Percentiles rank a stretch among this genome's conserved stretches.
Evolutionary conservation across 345 rosid species (phyloP).

Genomic region (Trapa bicornis): DNA sequence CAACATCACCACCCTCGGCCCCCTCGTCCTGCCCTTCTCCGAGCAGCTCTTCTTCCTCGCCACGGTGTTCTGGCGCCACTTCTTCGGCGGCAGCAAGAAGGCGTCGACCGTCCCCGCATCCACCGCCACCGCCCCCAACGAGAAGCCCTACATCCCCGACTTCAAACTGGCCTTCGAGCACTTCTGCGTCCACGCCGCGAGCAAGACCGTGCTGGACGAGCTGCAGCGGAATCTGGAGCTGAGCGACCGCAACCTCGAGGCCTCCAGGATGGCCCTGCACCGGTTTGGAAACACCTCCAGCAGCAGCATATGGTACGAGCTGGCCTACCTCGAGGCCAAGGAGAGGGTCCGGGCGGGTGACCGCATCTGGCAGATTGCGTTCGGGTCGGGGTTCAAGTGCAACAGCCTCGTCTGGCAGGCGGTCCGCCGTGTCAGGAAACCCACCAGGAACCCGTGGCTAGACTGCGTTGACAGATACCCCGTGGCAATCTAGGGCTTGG

Average conservation of each 20-base stretch:
- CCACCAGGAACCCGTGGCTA: constrained; percentile 66
- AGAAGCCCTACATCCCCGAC: constrained; percentile 81
- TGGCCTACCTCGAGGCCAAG: constrained; percentile 86
- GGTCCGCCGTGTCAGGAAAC: constrained; percentile 54
- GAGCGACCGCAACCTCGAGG: constrained; percentile 67
- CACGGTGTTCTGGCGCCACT: constrained; percentile 37
- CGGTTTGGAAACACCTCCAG: constrained; percentile 90
- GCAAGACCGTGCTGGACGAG: constrained; percentile 76
- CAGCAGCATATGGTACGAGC: constrained; percentile 84
- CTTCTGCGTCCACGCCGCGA: constrained; percentile 76
- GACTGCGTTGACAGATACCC: constrained; percentile 61
- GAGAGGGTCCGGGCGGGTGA: constrained; percentile 64
- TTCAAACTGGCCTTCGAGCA: constrained; percentile 95
- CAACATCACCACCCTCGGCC: constrained; percentile 92
- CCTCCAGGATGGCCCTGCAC: constrained; percentile 76
- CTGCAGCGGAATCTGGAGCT: constrained; percentile 74
- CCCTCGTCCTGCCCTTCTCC: constrained; percentile 83
- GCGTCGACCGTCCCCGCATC: too few relatives aligned
- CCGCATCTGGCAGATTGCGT: constrained; percentile 80
- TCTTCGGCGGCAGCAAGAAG: constrained; percentile 13
- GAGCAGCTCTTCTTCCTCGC: constrained; percentile 86
- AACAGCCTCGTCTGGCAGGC: constrained; percentile 83
- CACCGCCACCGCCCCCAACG: not conserved
- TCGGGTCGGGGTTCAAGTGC: constrained; percentile 91
- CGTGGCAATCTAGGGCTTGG: constrained; percentile 8